Evolutionary conservation across 331 rosid species (phyloP), one percentile per base, ranked within the genome.

Genomic region (Pyracantha coccinea): DNA sequence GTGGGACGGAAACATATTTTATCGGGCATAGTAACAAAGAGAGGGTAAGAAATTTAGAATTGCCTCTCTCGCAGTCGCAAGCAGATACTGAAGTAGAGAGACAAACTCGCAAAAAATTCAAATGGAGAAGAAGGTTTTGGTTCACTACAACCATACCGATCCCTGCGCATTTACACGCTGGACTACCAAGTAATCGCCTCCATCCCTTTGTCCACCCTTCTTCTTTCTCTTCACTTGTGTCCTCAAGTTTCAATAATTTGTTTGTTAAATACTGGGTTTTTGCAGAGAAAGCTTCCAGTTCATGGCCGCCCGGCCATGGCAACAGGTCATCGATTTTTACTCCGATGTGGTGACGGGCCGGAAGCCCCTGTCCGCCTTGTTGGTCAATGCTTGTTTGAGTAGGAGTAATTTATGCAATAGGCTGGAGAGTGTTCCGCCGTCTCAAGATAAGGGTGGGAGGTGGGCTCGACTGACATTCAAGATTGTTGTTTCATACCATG

Each of bases 381-480:
- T 91, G 77, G 80, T 82, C 54, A 29, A 80, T 57, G 41, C 81
- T 71, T 21, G 66, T 57, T 55, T 55, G 53, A 72, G 17, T 2
- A 35, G 29, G 14, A 58, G 24, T 27, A 59, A n/a, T 28, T 21
- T 72, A 24, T 59, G 4, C 68, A 58, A 21, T 57, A 38, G 41
- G 8, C 69, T 88, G 44, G 84, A 76, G 75, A 78, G 84, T 54
- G 84, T 79, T 69, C 33, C 75, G 7, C 60, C 71, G 4, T 64
- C 82, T 63, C 57, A 88, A 73, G 85, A 79, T 53, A 83, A 80
- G 74, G 23, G 75, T 45, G 97, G 99, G 79, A 92, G 96, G 86
- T 92, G 99, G 97, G 97, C 95, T 16, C 86, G 99, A 66, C 17
- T 68, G 19, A 94, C 91, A 1, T 92, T 94, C 82, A 92, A 90